Evolutionary conservation across 306 rosid species (phyloP).

Genomic region (Glycine soja): DNA sequence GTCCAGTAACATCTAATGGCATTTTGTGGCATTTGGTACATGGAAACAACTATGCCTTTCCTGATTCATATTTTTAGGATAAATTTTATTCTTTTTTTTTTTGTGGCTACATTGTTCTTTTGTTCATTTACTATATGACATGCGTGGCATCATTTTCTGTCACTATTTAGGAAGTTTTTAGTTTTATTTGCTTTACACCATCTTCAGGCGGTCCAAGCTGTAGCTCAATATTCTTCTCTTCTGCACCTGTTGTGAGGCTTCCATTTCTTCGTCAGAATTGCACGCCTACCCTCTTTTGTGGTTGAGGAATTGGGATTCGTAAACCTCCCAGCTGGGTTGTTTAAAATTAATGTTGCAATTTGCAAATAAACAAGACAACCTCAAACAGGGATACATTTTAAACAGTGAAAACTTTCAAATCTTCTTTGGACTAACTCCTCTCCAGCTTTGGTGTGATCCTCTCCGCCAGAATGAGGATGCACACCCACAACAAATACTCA

Average conservation of each 20-base stretch:
- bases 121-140: neutral
- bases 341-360: neutral
- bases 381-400: conserved; percentile 10
- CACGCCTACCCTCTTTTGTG: neutral
- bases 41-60: neutral
- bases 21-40: neutral
- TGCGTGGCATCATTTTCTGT: neutral
- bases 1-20: neutral
- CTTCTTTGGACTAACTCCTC: neutral
- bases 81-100: neutral
- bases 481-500: no score
- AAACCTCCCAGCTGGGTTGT: neutral
- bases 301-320: neutral
- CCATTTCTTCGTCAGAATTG: neutral
- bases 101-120: no score
- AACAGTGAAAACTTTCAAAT: neutral
- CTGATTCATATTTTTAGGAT: neutral
- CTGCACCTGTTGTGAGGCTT: neutral
- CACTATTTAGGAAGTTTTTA: neutral
- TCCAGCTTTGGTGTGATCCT: neutral
- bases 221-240: neutral
- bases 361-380: neutral
- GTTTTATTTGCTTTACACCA: conserved; percentile 1
- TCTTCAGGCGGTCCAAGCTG: conserved; percentile 30
- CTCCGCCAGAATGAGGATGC: no score